Base-by-base conservation (phyloP, 805 yeast genomes). In the Kuraishia capsulata region DNA sequence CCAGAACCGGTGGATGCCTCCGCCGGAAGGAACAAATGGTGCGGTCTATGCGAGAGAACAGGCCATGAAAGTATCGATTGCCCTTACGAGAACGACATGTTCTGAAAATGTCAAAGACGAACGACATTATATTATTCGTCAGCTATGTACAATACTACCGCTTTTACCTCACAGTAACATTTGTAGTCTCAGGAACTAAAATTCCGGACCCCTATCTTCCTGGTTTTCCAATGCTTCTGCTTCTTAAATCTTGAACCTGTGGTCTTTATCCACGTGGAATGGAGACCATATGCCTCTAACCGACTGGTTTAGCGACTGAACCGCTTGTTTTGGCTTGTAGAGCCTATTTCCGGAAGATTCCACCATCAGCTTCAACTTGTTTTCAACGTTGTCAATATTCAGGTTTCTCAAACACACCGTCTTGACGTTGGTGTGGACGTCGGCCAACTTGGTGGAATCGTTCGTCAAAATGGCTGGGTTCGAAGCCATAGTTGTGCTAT, bases 221-320 rank as follows among this genome's bases (percentile, higher is more conserved):
- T 11, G 8, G 26, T 11, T 8, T 23, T 23, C 11, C 10, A 8
- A 8, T 23, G 8, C 26, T 23, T 11, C 26, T 45, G 4, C n/a
- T 8, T 53, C 56, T n/a, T n/a, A 71, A 30, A 72, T 58, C 50
- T 62, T 67, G 56, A 64, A 66, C 53, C 81, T 67, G 42, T 55
- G 64, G 29, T 59, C 56, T 44, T 73, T 69, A 40, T 70, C 75
- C 37, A 73, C 81, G 54, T 89, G 96, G 67, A 90, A 69, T 42
- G 98, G 98, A 34, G 97, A 88, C 98, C 98, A 92, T 36, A 92
- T 71, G 53, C 98, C 98, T 70, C 98, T 82, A 14, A 90, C 88
- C 40, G 94, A 78, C 39, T 72, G 74, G 56, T 90, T 92, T 44
- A 72, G 61, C 31, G 95, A 81, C 59, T 78, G 73, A 26, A 92